Evolutionary conservation across 2,329 filamentous ascomycete genomes (phyloP), one percentile per base, ranked within the genome.

Genomic region (Parastagonospora avenae): DNA sequence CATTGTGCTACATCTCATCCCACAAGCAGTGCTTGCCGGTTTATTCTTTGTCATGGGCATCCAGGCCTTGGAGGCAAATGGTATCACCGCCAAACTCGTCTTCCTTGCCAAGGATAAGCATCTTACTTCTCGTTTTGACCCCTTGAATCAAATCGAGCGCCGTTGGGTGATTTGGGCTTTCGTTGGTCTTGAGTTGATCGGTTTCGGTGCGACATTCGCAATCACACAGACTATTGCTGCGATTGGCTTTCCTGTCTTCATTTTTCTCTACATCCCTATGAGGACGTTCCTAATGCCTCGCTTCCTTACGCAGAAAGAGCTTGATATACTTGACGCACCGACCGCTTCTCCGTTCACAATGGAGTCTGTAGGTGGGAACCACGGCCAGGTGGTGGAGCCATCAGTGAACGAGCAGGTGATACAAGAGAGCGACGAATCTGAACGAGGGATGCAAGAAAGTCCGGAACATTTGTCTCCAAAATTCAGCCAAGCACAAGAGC

Each of bases 171-270:
- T 85, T 24, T 64, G 74, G 52, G 73, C 76, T 2, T 86, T 81
- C 58, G 74, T 84, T 1, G 74, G 69, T 10, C 76, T 82, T 15
- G 81, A 85, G 60, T 59, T 81, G 2, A 36, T 80, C 2, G 79
- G 77, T 2, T 82, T 85, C 15, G 77, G 76, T 0, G 77, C 78
- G 6, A 82, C 79, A 2, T 82, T 86, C 10, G 83, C 81, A 0
- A 81, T 85, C 45, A 83, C 82, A 2, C 81, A 85, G 64, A 85
- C 83, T 0, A 80, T 85, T 19, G 83, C 80, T 0, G 83, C 82
- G 0, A 83, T 85, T 57, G 80, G 81, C 0, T 85, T 85, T 54
- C 83, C 83, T 0, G 76, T 85, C 11, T 76, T 85, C 44, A 84
- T 85, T 51, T 74, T 82, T 14, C 66, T 79, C 4, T 73, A 85